These are phyloP conservation scores for Silene coronaria DNA, from an alignment of 179 eudicot genomes.

Conservation along the genomic window DNA sequence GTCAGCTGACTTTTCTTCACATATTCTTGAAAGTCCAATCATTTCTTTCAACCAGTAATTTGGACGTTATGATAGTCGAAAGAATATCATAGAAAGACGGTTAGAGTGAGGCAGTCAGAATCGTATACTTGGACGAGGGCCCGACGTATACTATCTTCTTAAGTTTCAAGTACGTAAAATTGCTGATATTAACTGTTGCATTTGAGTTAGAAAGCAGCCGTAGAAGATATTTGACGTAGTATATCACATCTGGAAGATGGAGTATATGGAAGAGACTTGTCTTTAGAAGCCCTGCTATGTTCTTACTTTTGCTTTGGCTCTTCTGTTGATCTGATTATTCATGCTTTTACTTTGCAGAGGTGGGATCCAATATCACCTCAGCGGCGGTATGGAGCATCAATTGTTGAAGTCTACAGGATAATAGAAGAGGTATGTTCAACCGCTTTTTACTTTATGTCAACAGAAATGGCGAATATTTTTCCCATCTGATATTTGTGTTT, in stretches of 20 bases:
- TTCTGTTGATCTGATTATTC: constrained; percentile 11
- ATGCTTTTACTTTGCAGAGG: constrained; percentile 42
- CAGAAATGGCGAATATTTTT: not conserved
- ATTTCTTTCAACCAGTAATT: not conserved
- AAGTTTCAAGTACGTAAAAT: not conserved
- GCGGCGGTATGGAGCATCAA: constrained; percentile 94
- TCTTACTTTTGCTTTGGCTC: constrained; percentile 7
- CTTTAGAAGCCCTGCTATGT: not conserved
- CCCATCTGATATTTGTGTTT: not conserved
- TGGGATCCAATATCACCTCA: constrained; percentile 94
- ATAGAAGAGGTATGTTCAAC: constrained; percentile 77
- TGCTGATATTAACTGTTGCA: not conserved
- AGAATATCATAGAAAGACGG: not conserved
- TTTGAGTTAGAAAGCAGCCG: not conserved
- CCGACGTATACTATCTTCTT: too few species aligned
- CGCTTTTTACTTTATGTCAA: constrained; percentile 9
- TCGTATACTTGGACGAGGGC: too few species aligned
- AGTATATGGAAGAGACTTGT: not conserved
- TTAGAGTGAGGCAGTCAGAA: too few species aligned
- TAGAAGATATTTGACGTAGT: not conserved
- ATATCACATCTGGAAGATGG: not conserved
- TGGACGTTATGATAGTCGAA: not conserved
- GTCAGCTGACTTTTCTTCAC: not conserved
- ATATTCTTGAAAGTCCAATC: not conserved
- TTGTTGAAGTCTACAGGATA: constrained; percentile 96